Evolutionary conservation across 2,329 filamentous ascomycete genomes (phyloP).

Genomic region (Torrubiellomyces zombiae): DNA sequence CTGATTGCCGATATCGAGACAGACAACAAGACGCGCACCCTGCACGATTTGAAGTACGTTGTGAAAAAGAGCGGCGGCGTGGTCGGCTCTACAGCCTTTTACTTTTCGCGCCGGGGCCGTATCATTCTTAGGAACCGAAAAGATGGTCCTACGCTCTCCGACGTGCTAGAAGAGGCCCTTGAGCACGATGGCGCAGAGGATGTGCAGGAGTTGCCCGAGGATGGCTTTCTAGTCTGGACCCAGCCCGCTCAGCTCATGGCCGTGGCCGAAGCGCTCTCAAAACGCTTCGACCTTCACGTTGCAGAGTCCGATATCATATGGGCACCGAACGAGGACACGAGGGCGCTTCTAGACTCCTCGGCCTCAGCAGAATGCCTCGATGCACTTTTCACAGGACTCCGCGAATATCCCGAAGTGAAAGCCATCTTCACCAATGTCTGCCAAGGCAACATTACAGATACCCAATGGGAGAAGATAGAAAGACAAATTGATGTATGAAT

Average conservation of each 20-base stretch:
- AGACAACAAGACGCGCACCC: slow-evolving; percentile 57
- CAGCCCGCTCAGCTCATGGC: slow-evolving; percentile 16
- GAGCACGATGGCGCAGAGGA: slow-evolving; percentile 65
- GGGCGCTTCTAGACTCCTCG: slow-evolving; percentile 42
- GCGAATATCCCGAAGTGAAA: slow-evolving; percentile 58
- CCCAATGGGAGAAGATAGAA: slow-evolving; percentile 35
- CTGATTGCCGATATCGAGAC: slow-evolving; percentile 75
- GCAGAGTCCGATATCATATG: slow-evolving; percentile 69
- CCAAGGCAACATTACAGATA: slow-evolving; percentile 32
- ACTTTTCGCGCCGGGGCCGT: slow-evolving; percentile 70
- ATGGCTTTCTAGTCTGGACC: slow-evolving; percentile 45
- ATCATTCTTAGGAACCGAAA: slow-evolving; percentile 47
- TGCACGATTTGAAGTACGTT: slow-evolving; percentile 55
- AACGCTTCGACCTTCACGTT: slow-evolving; percentile 48
- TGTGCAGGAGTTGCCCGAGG: slow-evolving; percentile 50
- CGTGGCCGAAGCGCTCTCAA: slow-evolving; percentile 33
- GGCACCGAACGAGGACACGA: slow-evolving; percentile 67
- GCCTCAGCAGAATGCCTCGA: slow-evolving; percentile 39
- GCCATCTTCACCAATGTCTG: slow-evolving; percentile 60
- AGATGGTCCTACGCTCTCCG: slow-evolving; percentile 40
- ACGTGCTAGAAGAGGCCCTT: slow-evolving; percentile 65
- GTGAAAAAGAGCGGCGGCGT: slow-evolving; percentile 58
- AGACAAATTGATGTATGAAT: slow-evolving; percentile 33
- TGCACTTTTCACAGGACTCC: slow-evolving; percentile 40
- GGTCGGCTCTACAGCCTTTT: slow-evolving; percentile 59